Evolutionary conservation across 2,329 filamentous ascomycete species (phyloP), one percentile per base, ranked within the genome.

Genomic region (Endothia cerciana): DNA sequence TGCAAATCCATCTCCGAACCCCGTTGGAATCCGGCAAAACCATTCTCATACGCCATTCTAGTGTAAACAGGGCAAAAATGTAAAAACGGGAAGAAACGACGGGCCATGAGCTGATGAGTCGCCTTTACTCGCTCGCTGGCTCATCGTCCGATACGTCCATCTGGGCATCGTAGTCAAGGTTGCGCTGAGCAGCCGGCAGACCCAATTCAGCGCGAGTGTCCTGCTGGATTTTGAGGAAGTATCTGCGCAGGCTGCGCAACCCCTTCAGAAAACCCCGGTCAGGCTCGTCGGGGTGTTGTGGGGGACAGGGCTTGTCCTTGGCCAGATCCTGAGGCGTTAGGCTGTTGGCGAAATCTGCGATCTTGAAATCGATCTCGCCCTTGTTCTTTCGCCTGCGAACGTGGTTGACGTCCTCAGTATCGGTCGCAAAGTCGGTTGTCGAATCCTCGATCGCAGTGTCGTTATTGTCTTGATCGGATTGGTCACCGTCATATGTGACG

Each of bases 271-370:
- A 99, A 0, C 95, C 95, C 36, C 89, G 86, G 71, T 99, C 95
- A 7, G 97, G 89, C 67, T 92, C 89, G 43, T 90, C 81, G 0
- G 92, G 92, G 74, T 96, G 87, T 66, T 87, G 85, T 4, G 95
- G 95, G 17, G 95, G 95, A 72, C 94, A 97, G 4, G 85, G 80
- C 72, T 84, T 84, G 68, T 84, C 82, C 61, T 80, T 78, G 66
- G 87, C 82, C 13, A 88, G 78, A 73, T 97, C 93, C 70, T 95
- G 91, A 4, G 92, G 91, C 1, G 94, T 98, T 43, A 98, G 89
- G 74, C 94, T 97, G 76, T 99, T 99, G 69, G 95, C 95, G 80
- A 99, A 99, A 77, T 99, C 95, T 65, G 97, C 94, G 76, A 99
- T 96, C 78, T 97, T 97, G 79, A 99, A 89, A 76, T 97, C 92